Percentiles rank a stretch among this genome's conserved stretches.
phyloP scores from a whole-genome alignment of 139 green algal species.

The Deuterostichococcus epilithicus region DNA sequence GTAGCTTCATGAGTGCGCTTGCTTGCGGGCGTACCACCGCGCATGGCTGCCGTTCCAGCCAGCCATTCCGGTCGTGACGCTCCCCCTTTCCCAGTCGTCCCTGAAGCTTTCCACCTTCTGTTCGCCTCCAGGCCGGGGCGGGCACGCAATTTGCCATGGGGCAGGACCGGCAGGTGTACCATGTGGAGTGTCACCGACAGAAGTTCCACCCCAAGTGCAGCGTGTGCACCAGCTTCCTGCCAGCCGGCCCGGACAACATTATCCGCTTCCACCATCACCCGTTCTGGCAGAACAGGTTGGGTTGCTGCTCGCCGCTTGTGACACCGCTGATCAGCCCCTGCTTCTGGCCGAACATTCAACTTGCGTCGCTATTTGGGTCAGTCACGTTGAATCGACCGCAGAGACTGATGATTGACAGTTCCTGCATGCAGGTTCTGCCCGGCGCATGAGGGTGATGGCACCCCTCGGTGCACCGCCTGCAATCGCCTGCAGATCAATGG shows the following conservation, averaged over 20 bases:
- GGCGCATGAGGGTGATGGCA: slow-evolving; percentile 48
- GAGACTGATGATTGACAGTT: no score
- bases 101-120: no score
- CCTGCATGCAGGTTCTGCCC: slow-evolving; percentile 54
- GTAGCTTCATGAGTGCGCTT: no score
- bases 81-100: no score
- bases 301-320: background rate
- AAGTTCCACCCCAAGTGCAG: slow-evolving; percentile 49
- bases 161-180: slow-evolving; percentile 32
- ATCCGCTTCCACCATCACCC: slow-evolving; percentile 48
- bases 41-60: no score
- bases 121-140: background rate
- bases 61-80: no score
- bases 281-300: slow-evolving; percentile 58
- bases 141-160: slow-evolving; percentile 13
- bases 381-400: no score
- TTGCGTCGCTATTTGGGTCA: background rate
- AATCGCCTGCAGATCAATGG: slow-evolving; percentile 38
- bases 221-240: slow-evolving; percentile 57
- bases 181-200: slow-evolving; percentile 44
- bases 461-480: slow-evolving; percentile 63
- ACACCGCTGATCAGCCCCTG: background rate
- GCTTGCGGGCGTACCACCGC: no score
- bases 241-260: slow-evolving; percentile 20
- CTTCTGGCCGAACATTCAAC: background rate